Evolutionary conservation across 305 asterid genomes (phyloP), one percentile per base, ranked within the genome.

Genomic region (Rubia balearica): DNA sequence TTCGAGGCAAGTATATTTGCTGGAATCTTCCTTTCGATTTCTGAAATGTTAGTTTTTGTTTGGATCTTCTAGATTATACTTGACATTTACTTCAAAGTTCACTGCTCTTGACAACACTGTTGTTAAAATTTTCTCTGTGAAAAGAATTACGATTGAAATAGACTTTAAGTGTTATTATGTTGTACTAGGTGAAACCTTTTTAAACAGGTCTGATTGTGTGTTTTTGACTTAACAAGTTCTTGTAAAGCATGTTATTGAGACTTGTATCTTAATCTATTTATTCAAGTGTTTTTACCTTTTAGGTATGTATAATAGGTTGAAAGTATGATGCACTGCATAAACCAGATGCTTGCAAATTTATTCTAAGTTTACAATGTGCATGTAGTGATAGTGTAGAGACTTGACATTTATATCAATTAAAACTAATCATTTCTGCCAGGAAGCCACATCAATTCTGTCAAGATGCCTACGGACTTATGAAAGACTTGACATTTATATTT

Each of bases 1-100:
- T 93, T 43, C 83, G 71, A 84, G 97, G 98, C 91, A 30, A 38
- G 7, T 16, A 0, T 42, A 5, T 65, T 11, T 41, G 53, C 27
- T 40, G 19, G 51, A n/a, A 17, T 24, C 48, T 1, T 51, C 53
- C 17, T 4, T 46, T 48, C 53, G n/a, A 48, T 48, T 12, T 48
- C 27, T 36, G 49, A 5, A 30, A 16, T 30, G n/a, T 53, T 36
- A 13, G 7, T 53, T 49, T 49, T 3, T 6, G 16, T 46, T 46
- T n/a, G 16, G 40, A 0, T 66, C 45, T 66, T 14, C 60, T 0
- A 9, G 42, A 10, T 27, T 21, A 67, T 21, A 46, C 6, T 2
- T 43, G 48, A 43, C 48, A 30, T 30, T 30, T 30, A 30, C 3
- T 1, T 30, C 33, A 1, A 30, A 30, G 33, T 30, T 30, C 5